Base-by-base conservation (phyloP, 1,284 basidiomycete genomes). In the Ustilago nuda region DNA sequence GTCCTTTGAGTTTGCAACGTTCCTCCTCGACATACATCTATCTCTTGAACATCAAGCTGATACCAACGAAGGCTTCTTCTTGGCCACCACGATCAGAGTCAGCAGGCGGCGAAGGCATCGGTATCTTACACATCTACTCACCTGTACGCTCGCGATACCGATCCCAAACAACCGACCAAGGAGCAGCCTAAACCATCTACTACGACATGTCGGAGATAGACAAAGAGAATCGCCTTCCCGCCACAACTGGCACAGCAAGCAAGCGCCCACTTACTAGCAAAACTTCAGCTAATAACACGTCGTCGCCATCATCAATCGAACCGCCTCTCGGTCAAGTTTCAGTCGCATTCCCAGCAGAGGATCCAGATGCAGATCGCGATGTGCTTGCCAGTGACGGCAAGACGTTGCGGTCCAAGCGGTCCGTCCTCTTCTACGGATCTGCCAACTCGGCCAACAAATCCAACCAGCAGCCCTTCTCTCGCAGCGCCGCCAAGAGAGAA, bases 401-500 rank as follows among this genome's bases (percentile, higher is more conserved):
- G 58, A 67, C 65, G 13, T 37, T 76, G 56, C 61, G 67, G 30
- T 50, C 52, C 5, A 73, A 58, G 30, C 56, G 67, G 13, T 67
- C 71, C 4, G 59, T 57, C 1, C 70, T 77, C 51, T 69, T 77
- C 61, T 81, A 81, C 30, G 76, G 74, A 5, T 76, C 79, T 12
- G 66, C 68, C 3, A 57, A 43, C 46, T 48, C 75, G 8, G 64
- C 63, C 19, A 61, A 69, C 32, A 76, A 75, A 39, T 77, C 76
- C 13, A 82, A 82, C 35, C 71, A 75, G 36, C 71, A 72, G 51
- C 80, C 80, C 11, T 82, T 80, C 63, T 69, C 76, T 35, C 68
- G 74, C 52, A 80, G 78, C 46, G 80, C 80, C 15, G 78, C 78
- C n/a, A 80, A 77, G 53, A 43, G 79, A 8, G 76, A 82, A 41